Evolutionary conservation across 2,329 filamentous ascomycete genomes (phyloP).

Genomic region (Aschersonia sp.): DNA sequence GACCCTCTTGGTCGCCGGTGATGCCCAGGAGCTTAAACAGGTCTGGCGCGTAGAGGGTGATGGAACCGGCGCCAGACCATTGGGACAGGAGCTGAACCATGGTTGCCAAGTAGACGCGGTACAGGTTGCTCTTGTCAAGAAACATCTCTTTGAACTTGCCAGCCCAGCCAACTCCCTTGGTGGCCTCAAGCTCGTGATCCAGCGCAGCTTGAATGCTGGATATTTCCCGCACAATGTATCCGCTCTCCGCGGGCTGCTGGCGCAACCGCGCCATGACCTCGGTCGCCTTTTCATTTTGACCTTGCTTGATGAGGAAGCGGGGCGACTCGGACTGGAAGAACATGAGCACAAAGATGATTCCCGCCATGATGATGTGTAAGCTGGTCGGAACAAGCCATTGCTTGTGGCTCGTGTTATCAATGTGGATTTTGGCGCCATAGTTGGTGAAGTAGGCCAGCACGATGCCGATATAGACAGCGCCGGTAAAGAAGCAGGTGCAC

Average conservation of each 20-base stretch:
- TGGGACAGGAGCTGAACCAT: slow-evolving; percentile 59
- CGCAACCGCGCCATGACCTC: slow-evolving; percentile 41
- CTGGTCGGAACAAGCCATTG: slow-evolving; percentile 56
- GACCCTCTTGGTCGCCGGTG: slow-evolving; percentile 49
- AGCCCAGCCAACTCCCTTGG: slow-evolving; percentile 45
- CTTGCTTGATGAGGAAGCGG: slow-evolving; percentile 53
- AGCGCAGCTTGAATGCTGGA: slow-evolving; percentile 49
- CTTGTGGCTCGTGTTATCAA: slow-evolving; percentile 28
- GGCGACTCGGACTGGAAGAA: slow-evolving; percentile 58
- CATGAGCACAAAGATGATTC: slow-evolving; percentile 53
- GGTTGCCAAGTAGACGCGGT: slow-evolving; percentile 54
- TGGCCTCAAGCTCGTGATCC: slow-evolving; percentile 58
- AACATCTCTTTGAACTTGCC: slow-evolving; percentile 58
- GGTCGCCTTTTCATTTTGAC: slow-evolving; percentile 43
- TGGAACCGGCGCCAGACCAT: slow-evolving; percentile 58
- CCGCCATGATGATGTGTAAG: slow-evolving; percentile 64
- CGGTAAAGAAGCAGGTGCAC: slow-evolving; percentile 44
- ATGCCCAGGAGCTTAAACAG: slow-evolving; percentile 61
- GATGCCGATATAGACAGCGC: slow-evolving; percentile 57
- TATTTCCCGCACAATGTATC: slow-evolving; percentile 48
- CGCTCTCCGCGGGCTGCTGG: slow-evolving; percentile 40
- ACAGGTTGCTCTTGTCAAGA: slow-evolving; percentile 51
- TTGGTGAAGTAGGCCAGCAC: slow-evolving; percentile 68
- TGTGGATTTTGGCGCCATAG: slow-evolving; percentile 40
- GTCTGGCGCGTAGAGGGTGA: slow-evolving; percentile 63